phyloP scores from a whole-genome alignment of 2,329 filamentous ascomycete genomes.

The Stemphylium vesicarium region DNA sequence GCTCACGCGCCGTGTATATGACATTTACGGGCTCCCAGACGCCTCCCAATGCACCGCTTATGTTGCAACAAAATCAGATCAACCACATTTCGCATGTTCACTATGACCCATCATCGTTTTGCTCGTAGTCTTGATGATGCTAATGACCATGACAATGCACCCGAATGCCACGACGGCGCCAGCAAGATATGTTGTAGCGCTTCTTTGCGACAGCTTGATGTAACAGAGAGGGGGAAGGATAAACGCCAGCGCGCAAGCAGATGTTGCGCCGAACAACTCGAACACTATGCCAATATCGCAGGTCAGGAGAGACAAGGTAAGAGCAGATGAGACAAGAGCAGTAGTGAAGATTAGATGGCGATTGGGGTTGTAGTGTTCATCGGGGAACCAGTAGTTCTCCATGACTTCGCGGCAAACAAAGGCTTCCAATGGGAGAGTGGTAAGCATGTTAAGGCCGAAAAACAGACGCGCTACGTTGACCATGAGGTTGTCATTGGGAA shows the following conservation, averaged over 20 bases:
- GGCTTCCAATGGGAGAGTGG: conserved; percentile 91
- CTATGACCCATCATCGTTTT: conserved; percentile 35
- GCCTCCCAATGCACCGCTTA: conserved; percentile 27
- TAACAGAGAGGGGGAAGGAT: conserved; percentile 95
- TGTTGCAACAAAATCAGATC: conserved; percentile 25
- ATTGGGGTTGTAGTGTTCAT: conserved; percentile 78
- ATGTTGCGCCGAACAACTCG: conserved; percentile 93
- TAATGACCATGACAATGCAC: conserved; percentile 76
- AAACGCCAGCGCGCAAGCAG: conserved; percentile 91
- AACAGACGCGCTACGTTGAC: conserved; percentile 94
- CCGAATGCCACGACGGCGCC: conserved; percentile 80
- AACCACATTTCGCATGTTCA: conserved; percentile 35
- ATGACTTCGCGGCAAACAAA: conserved; percentile 98
- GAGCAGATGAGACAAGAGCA: conserved; percentile 76
- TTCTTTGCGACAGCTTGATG: conserved; percentile 85
- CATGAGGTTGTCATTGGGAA: conserved; percentile 86
- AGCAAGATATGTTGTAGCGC: conserved; percentile 75
- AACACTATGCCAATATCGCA: conserved; percentile 95
- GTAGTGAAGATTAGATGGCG: conserved; percentile 89
- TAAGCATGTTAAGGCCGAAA: conserved; percentile 98
- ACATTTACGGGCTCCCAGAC: conserved; percentile 10
- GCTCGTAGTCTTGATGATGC: conserved; percentile 39
- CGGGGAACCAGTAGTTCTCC: conserved; percentile 79
- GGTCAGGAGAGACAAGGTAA: conserved; percentile 79
- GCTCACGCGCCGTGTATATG: conserved; percentile 3